Conservation (phyloP, 768 basidiomycete genomes). For the Auriscalpium microsporum region DNA sequence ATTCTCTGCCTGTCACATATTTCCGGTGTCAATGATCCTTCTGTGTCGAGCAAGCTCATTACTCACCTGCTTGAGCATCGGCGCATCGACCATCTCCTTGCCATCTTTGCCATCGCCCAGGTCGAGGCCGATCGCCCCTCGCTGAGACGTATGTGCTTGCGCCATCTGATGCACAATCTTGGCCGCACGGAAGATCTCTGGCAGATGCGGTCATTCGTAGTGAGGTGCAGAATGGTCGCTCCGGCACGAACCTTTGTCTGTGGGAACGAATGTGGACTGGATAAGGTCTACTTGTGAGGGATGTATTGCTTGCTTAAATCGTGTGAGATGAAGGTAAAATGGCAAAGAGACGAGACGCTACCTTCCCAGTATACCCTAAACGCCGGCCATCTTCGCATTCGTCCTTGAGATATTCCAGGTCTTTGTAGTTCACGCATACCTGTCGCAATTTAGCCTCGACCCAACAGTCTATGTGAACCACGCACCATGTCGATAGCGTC, state of each 20-base stretch:
- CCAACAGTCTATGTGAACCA: background rate
- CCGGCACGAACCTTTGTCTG: conserved; percentile 44
- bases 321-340: no score
- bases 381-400: conserved; percentile 75
- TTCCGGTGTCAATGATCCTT: background rate
- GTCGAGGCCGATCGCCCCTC: conserved; percentile 71
- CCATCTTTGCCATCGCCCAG: conserved; percentile 35
- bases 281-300: conserved; percentile 75
- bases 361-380: conserved; percentile 91
- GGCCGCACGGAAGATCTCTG: conserved; percentile 72
- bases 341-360: conserved; percentile 14
- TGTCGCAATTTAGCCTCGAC: conserved; percentile 19
- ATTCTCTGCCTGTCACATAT: conserved; percentile 8
- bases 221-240: background rate
- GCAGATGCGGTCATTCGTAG: background rate
- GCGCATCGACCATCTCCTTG: conserved; percentile 85
- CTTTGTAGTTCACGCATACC: conserved; percentile 87
- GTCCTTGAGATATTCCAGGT: conserved; percentile 51
- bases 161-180: conserved; percentile 64
- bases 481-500: conserved; percentile 86
- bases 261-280: conserved; percentile 73
- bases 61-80: conserved; percentile 77
- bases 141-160: conserved; percentile 37
- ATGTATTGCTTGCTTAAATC: conserved; percentile 83
- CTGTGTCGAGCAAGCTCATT: background rate